Conservation (phyloP, 1,139 yeast species). For the Meyerozyma smithsonii region DNA sequence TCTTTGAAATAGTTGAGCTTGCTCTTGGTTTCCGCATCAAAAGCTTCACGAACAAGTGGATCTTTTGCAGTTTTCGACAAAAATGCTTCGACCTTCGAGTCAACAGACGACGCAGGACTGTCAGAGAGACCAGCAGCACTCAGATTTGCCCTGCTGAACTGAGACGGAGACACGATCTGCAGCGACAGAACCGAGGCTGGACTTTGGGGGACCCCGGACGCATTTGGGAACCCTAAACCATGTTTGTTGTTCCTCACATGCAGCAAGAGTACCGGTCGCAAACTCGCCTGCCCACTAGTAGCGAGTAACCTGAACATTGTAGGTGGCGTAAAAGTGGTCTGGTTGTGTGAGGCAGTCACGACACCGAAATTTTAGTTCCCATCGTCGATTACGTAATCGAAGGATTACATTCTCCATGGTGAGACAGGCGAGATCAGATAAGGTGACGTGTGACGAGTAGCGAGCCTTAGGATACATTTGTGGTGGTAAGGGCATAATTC, state of each 20-base stretch:
- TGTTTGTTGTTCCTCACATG: slow-evolving; percentile 32
- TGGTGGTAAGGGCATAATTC: background rate
- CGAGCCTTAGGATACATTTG: too few relatives aligned
- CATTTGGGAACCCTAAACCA: slow-evolving; percentile 1
- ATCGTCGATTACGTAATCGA: background rate
- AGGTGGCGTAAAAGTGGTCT: background rate
- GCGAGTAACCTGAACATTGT: slow-evolving; percentile 38
- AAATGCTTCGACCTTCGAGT: slow-evolving; percentile 13
- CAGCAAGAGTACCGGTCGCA: slow-evolving; percentile 37
- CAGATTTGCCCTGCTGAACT: slow-evolving; percentile 17
- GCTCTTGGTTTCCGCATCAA: slow-evolving; percentile 17
- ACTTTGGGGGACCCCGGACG: slow-evolving; percentile 1
- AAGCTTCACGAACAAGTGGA: slow-evolving; percentile 19
- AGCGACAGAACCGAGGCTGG: slow-evolving; percentile 1
- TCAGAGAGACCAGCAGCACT: slow-evolving; percentile 6
- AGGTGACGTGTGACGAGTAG: background rate
- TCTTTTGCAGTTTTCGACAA: slow-evolving; percentile 18
- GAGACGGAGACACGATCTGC: slow-evolving; percentile 4
- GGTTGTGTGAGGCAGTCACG: background rate
- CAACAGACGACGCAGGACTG: background rate
- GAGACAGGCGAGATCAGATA: background rate
- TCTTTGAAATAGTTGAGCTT: slow-evolving; percentile 28
- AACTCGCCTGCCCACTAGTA: slow-evolving; percentile 31
- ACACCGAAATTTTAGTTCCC: background rate
- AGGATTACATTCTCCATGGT: too few relatives aligned